Base-by-base conservation (phyloP, 1,284 basidiomycete genomes). In the Ceratobasidium sp. region DNA sequence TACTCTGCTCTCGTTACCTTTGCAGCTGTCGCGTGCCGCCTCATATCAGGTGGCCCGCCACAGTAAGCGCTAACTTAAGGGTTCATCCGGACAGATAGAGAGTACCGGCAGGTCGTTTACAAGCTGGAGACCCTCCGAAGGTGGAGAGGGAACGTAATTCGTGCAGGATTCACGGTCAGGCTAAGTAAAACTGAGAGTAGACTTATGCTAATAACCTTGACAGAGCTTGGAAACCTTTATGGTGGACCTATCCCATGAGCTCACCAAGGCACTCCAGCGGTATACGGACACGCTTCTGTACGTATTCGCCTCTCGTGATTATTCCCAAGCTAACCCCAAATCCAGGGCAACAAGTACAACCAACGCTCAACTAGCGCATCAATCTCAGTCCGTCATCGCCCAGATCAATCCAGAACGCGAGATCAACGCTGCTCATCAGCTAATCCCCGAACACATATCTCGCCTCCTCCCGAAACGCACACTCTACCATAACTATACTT, bases 121-220 rank as follows among this genome's bases (percentile, higher is more conserved):
- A 94, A 95, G 87, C 83, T 96, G 28, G 96, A 99, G 82, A 98
- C 96, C 0, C 84, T 98, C 25, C 84, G 95, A 30, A 82, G 97
- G 38, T 86, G 92, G 49, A 84, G 92, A 74, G 88, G 89, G 21
- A 95, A 95, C 81, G 92, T 91, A 46, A 82, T 96, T 49, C 88
- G 92, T 76, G 89, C 90, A 44, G 94, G 92, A 3, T 91, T 91
- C 76, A 91, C 87, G 76, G 91, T 87, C 60, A 73, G 81, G 78
- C 14, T 30, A 6, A 7, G 12, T 11, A 11, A 21, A 25, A 59
- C 21, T 5, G 18, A 12, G 28, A 9, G 33, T 61, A 8, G 12
- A 7, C 36, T 16, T 8, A 62, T 70, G 72, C 74, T 51, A 12
- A 51, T 23, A 21, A 30, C n/a, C 48, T 66, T 54, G 64, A 33